Evolutionary conservation across 2,329 filamentous ascomycete genomes (phyloP).

Genomic region (Aspergillus fischeri): DNA sequence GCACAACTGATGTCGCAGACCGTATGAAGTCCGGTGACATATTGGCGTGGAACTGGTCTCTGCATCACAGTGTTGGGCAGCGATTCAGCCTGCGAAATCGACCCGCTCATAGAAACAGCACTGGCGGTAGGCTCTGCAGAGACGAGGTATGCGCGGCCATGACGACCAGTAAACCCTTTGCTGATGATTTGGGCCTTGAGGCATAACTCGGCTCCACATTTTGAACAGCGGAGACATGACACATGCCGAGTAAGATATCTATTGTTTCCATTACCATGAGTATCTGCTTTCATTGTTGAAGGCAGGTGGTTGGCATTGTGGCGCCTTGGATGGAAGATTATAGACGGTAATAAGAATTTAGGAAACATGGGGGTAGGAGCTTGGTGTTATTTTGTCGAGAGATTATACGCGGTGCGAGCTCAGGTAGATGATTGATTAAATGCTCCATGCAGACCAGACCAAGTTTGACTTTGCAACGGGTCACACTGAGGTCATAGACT

Average conservation of each 20-base stretch:
- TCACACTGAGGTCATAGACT: slow-evolving; percentile 7
- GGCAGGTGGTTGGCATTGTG: slow-evolving; percentile 8
- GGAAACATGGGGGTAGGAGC: slow-evolving; percentile 38
- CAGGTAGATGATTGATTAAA: neutral
- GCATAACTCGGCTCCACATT: slow-evolving; percentile 57
- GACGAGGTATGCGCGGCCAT: slow-evolving; percentile 62
- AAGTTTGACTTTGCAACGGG: neutral
- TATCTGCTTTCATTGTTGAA: slow-evolving; percentile 1
- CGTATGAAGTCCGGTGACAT: slow-evolving; percentile 61
- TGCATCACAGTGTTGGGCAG: slow-evolving; percentile 58
- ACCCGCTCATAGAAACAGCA: slow-evolving; percentile 25
- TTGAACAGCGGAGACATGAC: slow-evolving; percentile 56
- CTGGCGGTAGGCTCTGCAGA: slow-evolving; percentile 38
- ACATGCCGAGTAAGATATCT: slow-evolving; percentile 45
- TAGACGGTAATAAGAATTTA: slow-evolving; percentile 48
- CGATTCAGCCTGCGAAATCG: slow-evolving; percentile 29
- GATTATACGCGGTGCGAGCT: neutral
- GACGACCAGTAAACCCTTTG: slow-evolving; percentile 63
- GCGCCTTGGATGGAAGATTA: slow-evolving; percentile 42
- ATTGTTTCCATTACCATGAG: slow-evolving; percentile 8
- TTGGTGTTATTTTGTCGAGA: neutral
- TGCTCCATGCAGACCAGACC: neutral
- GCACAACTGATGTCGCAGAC: slow-evolving; percentile 58
- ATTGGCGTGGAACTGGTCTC: slow-evolving; percentile 53
- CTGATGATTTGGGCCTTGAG: slow-evolving; percentile 57